Evolutionary conservation across 768 basidiomycete species (phyloP).

Genomic region (Boletales sp.): DNA sequence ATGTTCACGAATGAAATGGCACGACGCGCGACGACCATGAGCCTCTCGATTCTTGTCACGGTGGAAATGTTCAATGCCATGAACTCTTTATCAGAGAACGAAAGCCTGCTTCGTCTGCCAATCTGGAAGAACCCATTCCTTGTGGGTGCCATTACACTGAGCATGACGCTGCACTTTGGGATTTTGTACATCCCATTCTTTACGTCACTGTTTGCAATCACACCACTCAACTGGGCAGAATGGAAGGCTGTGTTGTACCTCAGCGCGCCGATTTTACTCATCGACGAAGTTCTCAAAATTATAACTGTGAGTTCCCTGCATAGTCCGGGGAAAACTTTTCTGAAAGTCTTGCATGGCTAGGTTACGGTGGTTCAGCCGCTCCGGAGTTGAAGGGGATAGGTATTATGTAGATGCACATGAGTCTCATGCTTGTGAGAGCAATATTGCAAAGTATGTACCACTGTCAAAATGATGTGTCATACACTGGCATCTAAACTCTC

Average conservation of each 20-base stretch:
- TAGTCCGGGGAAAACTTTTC: neutral
- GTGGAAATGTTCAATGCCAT: constrained; percentile 98
- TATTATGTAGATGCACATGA: neutral
- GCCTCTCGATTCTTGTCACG: constrained; percentile 91
- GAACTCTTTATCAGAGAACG: constrained; percentile 98
- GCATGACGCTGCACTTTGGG: constrained; percentile 90
- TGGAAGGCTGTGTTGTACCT: constrained; percentile 92
- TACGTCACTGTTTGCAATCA: constrained; percentile 85
- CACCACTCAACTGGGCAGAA: constrained; percentile 89
- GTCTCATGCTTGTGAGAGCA: neutral
- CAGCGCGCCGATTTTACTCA: constrained; percentile 81
- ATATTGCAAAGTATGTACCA: too few species aligned
- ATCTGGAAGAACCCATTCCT: constrained; percentile 95
- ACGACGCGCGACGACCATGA: constrained; percentile 90
- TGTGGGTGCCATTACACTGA: constrained; percentile 82
- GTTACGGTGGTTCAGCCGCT: constrained; percentile 57
- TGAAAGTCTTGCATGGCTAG: constrained; percentile 27
- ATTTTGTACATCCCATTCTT: constrained; percentile 98
- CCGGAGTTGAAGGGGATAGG: constrained; percentile 38
- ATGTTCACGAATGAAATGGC: constrained; percentile 93
- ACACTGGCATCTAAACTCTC: neutral
- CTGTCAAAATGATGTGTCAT: too few species aligned
- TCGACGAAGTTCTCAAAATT: constrained; percentile 90
- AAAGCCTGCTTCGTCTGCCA: constrained; percentile 83
- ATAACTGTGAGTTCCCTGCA: constrained; percentile 52